These are phyloP conservation scores for Penicillium samsonianum DNA, from an alignment of 495 filamentous ascomycete species.

Conservation along the genomic window DNA sequence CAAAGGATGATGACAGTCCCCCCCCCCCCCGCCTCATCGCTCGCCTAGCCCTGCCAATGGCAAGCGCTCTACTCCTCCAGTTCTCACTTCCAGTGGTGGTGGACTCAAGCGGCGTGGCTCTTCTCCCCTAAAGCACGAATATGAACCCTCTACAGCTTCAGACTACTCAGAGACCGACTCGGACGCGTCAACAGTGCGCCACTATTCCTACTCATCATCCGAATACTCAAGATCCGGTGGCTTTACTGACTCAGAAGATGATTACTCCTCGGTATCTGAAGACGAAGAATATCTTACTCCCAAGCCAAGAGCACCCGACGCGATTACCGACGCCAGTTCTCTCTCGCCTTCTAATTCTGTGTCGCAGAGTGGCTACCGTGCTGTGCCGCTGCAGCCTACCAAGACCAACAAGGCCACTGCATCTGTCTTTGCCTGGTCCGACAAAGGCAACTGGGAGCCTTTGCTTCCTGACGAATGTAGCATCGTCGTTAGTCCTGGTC, in stretches of 20 bases:
- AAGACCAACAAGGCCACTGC: constrained; percentile 69
- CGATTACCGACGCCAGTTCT: constrained; percentile 49
- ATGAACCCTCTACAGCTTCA: constrained; percentile 84
- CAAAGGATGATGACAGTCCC: constrained; percentile 40
- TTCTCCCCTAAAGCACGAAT: constrained; percentile 97
- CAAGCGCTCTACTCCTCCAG: constrained; percentile 54
- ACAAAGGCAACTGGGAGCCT: constrained; percentile 78
- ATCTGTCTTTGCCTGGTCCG: constrained; percentile 82
- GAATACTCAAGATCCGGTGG: constrained; percentile 40
- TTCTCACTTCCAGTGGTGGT: constrained; percentile 43
- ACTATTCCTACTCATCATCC: constrained; percentile 49
- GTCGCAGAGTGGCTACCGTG: constrained; percentile 64
- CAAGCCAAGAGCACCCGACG: constrained; percentile 26
- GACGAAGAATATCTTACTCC: constrained; percentile 46
- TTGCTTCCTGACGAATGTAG: constrained; percentile 73
- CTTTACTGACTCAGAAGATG: constrained; percentile 54
- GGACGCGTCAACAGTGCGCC: constrained; percentile 53
- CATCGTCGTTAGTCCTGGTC: constrained; percentile 77
- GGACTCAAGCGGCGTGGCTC: constrained; percentile 71
- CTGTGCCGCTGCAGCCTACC: constrained; percentile 54
- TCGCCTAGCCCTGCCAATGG: constrained; percentile 46
- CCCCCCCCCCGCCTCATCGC: constrained; percentile 57
- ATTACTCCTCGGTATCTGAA: constrained; percentile 51
- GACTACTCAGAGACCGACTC: constrained; percentile 52
- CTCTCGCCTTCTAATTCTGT: constrained; percentile 75